Evolutionary conservation across 345 rosid species (phyloP), one percentile per base, ranked within the genome.

Genomic region (Durio zibethinus): DNA sequence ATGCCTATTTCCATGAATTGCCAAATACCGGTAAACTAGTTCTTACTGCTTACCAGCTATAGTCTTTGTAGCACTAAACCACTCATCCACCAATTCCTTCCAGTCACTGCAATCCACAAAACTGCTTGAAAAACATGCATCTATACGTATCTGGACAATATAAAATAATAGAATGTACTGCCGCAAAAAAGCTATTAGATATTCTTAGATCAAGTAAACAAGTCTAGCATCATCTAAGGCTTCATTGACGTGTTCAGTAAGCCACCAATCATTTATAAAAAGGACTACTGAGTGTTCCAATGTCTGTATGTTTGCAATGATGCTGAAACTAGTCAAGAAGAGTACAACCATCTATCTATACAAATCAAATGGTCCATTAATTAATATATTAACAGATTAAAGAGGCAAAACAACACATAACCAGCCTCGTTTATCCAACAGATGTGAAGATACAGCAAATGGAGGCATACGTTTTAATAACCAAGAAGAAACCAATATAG

Each of bases 1-100:
- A 74, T 60, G 78, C 53, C 50, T 4, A 27, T 35, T 40, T 65
- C 50, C 35, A 35, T 16, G 35, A 59, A 63, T 11, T 54, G 62
- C 48, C 47, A 45, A 69, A 75, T 67, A 76, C 5, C n/a, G n/a
- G 76, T 66, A 60, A 76, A 38, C 7, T 47, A 27, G 68, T 65
- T 54, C 68, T n/a, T n/a, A n/a, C n/a, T n/a, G n/a, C 45, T 76
- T 87, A 90, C 97, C 97, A 84, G 89, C 65, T 0, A 86, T 74
- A 76, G 82, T 84, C 72, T 89, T 90, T 23, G 92, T 84, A 45
- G 94, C 79, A 70, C 64, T 86, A 48, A 89, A 88, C 97, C 97
- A 94, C 68, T 94, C 97, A 76, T 94, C 95, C 42, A 94, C 99
- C 82, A 96, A 80, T 74, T 86, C 88, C 86, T 91, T 94, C 98